A percentile compares a stretch with the other conserved stretches of the same genome.
phyloP scores from a whole-genome alignment of 192 early-diverging fungal species.

The Linnemannia exigua region DNA sequence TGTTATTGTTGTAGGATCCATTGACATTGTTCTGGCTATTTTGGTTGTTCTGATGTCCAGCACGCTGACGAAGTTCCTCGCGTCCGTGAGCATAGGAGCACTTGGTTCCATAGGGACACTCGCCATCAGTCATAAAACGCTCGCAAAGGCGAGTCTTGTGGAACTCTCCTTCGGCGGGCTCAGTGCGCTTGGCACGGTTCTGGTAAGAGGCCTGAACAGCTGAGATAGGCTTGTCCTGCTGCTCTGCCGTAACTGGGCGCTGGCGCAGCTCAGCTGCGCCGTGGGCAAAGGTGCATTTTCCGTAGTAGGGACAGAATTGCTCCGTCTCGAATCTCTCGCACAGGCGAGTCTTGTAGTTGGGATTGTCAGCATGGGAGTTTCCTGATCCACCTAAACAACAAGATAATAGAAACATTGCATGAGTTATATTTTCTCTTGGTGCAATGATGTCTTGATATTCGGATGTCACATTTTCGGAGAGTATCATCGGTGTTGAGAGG shows the following conservation, averaged over 20 bases:
- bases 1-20: constrained; percentile 2
- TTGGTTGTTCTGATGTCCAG: constrained; percentile 38
- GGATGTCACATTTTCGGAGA: constrained; percentile 11
- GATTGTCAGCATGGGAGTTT: constrained; percentile 71
- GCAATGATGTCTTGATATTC: not conserved
- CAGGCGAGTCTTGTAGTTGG: constrained; percentile 89
- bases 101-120: constrained; percentile 88
- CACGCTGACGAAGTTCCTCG: constrained; percentile 57
- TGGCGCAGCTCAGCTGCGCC: constrained; percentile 76
- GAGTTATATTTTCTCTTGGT: constrained; percentile 4
- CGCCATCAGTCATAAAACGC: constrained; percentile 80
- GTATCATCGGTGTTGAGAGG: constrained; percentile 15
- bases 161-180: constrained; percentile 70
- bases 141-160: constrained; percentile 91
- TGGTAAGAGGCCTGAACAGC: constrained; percentile 56
- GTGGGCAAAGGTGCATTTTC: constrained; percentile 83
- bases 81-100: constrained; percentile 82
- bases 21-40: constrained; percentile 22
- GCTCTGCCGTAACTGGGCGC: constrained; percentile 57
- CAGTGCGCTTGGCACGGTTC: constrained; percentile 42
- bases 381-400: constrained; percentile 24
- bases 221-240: constrained; percentile 51
- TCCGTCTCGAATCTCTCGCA: constrained; percentile 89
- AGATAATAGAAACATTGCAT: constrained; percentile 14
- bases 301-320: constrained; percentile 78